Base-by-base conservation (phyloP, 208 protist species). In the Trypanosoma congolense region DNA sequence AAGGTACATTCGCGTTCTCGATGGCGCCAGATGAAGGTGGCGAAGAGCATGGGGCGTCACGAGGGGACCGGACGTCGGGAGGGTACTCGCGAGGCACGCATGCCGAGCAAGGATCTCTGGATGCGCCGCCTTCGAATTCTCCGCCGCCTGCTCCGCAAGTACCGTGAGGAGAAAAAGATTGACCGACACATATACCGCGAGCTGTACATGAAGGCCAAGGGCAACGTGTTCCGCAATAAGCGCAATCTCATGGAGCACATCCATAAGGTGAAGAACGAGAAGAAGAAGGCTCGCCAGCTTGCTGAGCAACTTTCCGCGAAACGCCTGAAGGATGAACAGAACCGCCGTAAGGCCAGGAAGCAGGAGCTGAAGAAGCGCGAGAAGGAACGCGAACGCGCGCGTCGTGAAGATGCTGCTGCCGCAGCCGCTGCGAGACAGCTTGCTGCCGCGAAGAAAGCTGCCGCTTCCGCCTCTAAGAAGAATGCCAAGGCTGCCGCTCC, bases 181-280 rank as follows among this genome's bases (percentile, higher is more conserved):
- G 95, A 99, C 80, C 93, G 83, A 64, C 88, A 98, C 75, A 65
- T 98, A 40, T 98, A 99, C 92, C 96, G 96, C 76, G 80, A 97
- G 51, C 80, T 99, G 45, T 99, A 99, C 85, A 45, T 98, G 50
- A 97, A 97, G 78, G 67, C 78, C 40, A 99, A 99, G 90, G 98
- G 98, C 97, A 99, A 99, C 88, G 92, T 96, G 48, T 99, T 99
- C 96, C 98, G 98, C 83, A 99, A 99, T 95, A 99, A 99, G 90
- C 95, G 97, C 69, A 97, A 96, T 54, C 83, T 99, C 22, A 92
- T 99, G 77, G 98, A 99, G 85, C 80, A 98, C 92, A 98, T 99
- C 83, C 83, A 96, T 84, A 97, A 96, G 80, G 86, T 89, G 61
- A 98, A 99, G 92, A 95, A 93, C 61, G 96, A 99, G 75, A 86